These are phyloP conservation scores for Pyrus betulifolia DNA, from an alignment of 306 rosid genomes.

Conservation along the genomic window DNA sequence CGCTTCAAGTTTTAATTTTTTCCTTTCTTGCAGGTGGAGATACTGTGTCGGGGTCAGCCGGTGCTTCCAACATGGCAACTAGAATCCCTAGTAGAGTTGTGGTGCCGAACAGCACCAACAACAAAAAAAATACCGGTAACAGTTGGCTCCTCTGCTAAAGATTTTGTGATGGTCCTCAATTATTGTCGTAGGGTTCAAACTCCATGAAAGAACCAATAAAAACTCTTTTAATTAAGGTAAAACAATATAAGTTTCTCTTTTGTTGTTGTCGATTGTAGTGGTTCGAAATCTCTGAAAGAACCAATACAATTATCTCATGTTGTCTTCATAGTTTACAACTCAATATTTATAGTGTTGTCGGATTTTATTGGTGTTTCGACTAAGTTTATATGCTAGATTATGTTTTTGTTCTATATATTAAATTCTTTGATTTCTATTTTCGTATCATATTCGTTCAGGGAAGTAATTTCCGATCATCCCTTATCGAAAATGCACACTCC, in stretches of 20 bases:
- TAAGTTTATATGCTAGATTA: background rate
- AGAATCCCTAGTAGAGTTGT: constrained; percentile 68
- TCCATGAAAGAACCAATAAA: constrained; percentile 14
- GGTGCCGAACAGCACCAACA: constrained; percentile 74
- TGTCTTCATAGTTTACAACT: constrained; percentile 13
- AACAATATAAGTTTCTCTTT: background rate
- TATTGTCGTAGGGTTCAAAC: constrained; percentile 40
- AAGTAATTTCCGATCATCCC: background rate
- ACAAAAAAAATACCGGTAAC: constrained; percentile 63
- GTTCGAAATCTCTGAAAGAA: background rate
- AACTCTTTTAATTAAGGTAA: background rate
- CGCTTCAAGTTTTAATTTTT: background rate
- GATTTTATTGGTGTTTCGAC: background rate
- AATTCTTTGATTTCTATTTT: constrained; percentile 14
- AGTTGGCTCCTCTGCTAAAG: constrained; percentile 91
- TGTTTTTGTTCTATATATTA: constrained; percentile 1
- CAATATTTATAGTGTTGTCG: constrained; percentile 5
- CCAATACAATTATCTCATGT: background rate
- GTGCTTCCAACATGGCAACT: constrained; percentile 63
- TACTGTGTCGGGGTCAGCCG: constrained; percentile 76
- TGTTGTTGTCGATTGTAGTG: background rate
- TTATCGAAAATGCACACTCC: background rate
- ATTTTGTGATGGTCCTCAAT: constrained; percentile 78
- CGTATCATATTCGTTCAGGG: background rate
- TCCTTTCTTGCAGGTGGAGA: constrained; percentile 55